These are phyloP conservation scores for Mycena vitilis DNA, from an alignment of 768 basidiomycete species.

Conservation along the genomic window DNA sequence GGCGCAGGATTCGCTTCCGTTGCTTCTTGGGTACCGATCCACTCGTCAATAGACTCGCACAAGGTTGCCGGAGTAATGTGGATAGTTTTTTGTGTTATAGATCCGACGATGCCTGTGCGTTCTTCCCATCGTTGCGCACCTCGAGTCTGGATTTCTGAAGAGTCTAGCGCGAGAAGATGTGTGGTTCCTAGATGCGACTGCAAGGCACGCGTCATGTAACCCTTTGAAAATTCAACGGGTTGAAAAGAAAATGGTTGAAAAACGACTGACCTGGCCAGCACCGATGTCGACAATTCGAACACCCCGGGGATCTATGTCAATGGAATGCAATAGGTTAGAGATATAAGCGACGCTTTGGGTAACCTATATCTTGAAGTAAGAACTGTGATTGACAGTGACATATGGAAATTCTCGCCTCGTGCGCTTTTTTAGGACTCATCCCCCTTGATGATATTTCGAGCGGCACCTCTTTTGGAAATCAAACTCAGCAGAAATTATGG, in stretches of 20 bases:
- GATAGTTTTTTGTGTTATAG: slow-evolving; percentile 67
- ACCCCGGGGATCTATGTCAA: slow-evolving; percentile 34
- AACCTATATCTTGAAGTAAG: slow-evolving; percentile 46
- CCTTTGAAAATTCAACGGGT: slow-evolving; percentile 48
- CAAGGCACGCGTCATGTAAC: slow-evolving; percentile 70
- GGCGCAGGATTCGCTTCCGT: slow-evolving; percentile 46
- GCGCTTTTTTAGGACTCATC: slow-evolving; percentile 82
- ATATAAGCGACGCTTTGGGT: slow-evolving; percentile 70
- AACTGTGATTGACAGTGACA: slow-evolving; percentile 7
- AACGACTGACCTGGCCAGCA: slow-evolving; percentile 69
- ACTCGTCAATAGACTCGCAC: slow-evolving; percentile 58
- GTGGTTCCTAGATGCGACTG: slow-evolving; percentile 46
- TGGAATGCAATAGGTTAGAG: slow-evolving; percentile 47
- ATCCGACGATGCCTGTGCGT: slow-evolving; percentile 38
- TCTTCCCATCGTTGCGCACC: slow-evolving; percentile 64
- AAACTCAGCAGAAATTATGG: background rate
- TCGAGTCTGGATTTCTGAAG: slow-evolving; percentile 65
- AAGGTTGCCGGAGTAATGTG: slow-evolving; percentile 65
- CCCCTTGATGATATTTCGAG: slow-evolving; percentile 46
- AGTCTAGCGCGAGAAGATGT: slow-evolving; percentile 76
- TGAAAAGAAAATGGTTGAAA: slow-evolving; percentile 9
- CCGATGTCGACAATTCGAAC: slow-evolving; percentile 76
- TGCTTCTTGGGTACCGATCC: slow-evolving; percentile 52
- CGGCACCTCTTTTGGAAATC: slow-evolving; percentile 15
- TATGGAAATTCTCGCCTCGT: slow-evolving; percentile 54